phyloP scores from a whole-genome alignment of 345 rosid species.

The Melaleuca quinquenervia region DNA sequence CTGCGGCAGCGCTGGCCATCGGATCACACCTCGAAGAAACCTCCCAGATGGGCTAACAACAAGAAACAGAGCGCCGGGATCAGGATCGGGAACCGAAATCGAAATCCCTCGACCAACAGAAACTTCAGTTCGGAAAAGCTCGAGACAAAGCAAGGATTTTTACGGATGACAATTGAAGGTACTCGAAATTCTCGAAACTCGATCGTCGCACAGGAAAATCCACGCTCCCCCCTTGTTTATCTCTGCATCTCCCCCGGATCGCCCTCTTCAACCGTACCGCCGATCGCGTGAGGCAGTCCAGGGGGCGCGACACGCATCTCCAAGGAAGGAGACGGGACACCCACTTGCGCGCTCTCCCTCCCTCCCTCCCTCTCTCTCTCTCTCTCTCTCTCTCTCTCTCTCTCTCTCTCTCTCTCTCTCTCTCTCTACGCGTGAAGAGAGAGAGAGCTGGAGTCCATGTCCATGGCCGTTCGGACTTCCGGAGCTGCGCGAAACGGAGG shows the following conservation, averaged over 20 bases:
- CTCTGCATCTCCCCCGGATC: not conserved
- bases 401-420: not conserved
- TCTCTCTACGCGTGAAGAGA: not conserved
- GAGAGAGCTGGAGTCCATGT: not conserved
- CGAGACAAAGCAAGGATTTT: not conserved
- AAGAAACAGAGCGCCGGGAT: not conserved
- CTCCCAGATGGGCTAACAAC: not conserved
- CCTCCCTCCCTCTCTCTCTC: not conserved
- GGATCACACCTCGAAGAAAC: not conserved
- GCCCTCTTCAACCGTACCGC: not conserved
- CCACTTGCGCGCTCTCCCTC: not conserved
- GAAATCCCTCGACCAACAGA: not conserved
- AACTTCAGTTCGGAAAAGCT: not conserved
- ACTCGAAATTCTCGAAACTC: not conserved
- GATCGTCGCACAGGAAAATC: not conserved
- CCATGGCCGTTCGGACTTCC: not conserved
- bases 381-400: not conserved
- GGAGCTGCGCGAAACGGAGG: not conserved
- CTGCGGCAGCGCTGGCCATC: not conserved
- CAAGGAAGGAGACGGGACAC: not conserved
- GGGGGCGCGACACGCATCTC: not conserved
- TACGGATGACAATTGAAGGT: not conserved
- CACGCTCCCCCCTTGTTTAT: not conserved
- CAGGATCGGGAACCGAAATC: not conserved
- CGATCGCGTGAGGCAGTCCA: not conserved